A percentile compares a stretch with the other conserved stretches of the same genome.
phyloP scores from a whole-genome alignment of 768 basidiomycete genomes.

The Tubosaeta brunneosetosa region DNA sequence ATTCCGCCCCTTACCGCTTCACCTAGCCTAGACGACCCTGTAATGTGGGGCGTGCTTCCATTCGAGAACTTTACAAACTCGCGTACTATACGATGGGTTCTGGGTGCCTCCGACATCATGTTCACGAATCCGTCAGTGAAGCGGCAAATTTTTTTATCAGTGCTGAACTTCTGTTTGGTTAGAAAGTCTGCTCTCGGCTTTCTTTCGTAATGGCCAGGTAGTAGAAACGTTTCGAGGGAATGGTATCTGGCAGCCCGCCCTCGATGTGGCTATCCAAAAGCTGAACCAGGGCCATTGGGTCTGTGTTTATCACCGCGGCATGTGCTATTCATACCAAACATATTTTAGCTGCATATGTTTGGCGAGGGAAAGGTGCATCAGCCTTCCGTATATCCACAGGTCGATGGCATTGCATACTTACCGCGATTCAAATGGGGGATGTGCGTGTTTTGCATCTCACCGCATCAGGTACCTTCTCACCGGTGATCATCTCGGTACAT shows the following conservation, averaged over 20 bases:
- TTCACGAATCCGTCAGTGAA: slow-evolving; percentile 82
- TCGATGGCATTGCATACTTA: slow-evolving; percentile 45
- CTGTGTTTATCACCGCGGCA: slow-evolving; percentile 22
- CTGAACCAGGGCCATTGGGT: slow-evolving; percentile 87
- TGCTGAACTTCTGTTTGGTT: slow-evolving; percentile 19
- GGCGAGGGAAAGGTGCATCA: slow-evolving; percentile 89
- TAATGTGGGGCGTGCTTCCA: slow-evolving; percentile 87
- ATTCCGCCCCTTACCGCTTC: slow-evolving; percentile 5
- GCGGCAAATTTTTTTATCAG: background rate
- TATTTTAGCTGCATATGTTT: slow-evolving; percentile 78
- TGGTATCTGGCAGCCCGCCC: slow-evolving; percentile 82
- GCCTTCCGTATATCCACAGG: slow-evolving; percentile 44
- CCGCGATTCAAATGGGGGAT: slow-evolving; percentile 93
- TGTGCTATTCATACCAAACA: slow-evolving; percentile 1
- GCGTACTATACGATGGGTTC: slow-evolving; percentile 76
- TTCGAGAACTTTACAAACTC: slow-evolving; percentile 53
- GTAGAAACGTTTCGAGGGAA: slow-evolving; percentile 89
- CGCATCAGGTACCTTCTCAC: background rate
- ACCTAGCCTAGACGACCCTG: slow-evolving; percentile 71
- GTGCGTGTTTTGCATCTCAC: slow-evolving; percentile 45
- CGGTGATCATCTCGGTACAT: background rate
- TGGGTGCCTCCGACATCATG: slow-evolving; percentile 91
- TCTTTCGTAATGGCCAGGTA: slow-evolving; percentile 88
- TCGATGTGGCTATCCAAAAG: slow-evolving; percentile 78
- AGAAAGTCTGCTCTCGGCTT: slow-evolving; percentile 72